Conservation (phyloP, 371 early-diverging fungal species). For the Syncephalastrum monosporum region DNA sequence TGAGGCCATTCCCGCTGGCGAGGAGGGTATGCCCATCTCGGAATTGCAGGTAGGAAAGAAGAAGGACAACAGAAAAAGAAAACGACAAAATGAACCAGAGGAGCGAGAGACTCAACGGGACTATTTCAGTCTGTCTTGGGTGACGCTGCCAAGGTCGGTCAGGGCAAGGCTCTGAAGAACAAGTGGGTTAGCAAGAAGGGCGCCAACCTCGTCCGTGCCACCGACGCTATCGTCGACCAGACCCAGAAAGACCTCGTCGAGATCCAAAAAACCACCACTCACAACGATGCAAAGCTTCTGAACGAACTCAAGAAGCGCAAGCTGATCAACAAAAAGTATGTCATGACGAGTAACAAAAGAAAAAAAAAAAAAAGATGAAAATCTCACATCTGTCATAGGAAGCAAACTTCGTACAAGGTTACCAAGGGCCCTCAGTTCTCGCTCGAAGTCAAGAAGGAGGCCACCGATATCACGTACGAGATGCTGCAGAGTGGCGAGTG, state of each 20-base stretch:
- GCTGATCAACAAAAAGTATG: slow-evolving; percentile 75
- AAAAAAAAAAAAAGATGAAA: slow-evolving; percentile 3
- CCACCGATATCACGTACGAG: slow-evolving; percentile 95
- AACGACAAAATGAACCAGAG: not conserved
- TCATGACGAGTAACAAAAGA: not conserved
- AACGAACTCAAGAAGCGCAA: slow-evolving; percentile 90
- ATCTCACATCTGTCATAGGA: slow-evolving; percentile 48
- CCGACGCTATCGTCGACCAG: slow-evolving; percentile 83
- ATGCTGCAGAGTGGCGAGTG: slow-evolving; percentile 94
- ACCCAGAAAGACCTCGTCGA: slow-evolving; percentile 74
- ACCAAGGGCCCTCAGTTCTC: slow-evolving; percentile 91
- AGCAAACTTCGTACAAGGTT: slow-evolving; percentile 82
- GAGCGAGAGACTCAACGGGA: no score
- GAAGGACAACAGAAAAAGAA: not conserved
- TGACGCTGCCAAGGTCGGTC: slow-evolving; percentile 85
- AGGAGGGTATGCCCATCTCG: slow-evolving; percentile 77
- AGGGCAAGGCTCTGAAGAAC: slow-evolving; percentile 94
- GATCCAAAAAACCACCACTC: slow-evolving; percentile 65
- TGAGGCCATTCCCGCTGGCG: slow-evolving; percentile 81
- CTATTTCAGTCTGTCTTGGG: slow-evolving; percentile 55
- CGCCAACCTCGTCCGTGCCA: slow-evolving; percentile 65
- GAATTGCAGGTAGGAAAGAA: slow-evolving; percentile 70
- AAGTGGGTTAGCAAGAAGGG: slow-evolving; percentile 94
- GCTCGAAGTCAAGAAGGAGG: slow-evolving; percentile 78
- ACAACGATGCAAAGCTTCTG: slow-evolving; percentile 64